Conservation (phyloP, 352 stramenopile genomes). For the Phytopythium boreale region DNA sequence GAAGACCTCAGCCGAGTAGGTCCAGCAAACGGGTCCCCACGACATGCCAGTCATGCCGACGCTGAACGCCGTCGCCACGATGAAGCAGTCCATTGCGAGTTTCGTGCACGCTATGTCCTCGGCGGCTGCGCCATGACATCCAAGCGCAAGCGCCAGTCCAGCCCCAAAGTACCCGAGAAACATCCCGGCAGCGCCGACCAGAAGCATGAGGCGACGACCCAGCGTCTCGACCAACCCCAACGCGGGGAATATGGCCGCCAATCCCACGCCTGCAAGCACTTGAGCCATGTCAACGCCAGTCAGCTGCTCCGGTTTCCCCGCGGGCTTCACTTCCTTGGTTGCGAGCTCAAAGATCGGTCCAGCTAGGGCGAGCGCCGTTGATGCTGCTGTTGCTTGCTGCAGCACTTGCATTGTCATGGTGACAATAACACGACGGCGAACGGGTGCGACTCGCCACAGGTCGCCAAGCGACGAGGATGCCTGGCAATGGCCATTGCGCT, state of each 20-base stretch:
- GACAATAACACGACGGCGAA: constrained; percentile 28
- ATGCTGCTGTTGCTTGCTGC: constrained; percentile 41
- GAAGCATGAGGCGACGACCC: constrained; percentile 31
- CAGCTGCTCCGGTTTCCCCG: not conserved
- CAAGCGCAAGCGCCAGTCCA: constrained; percentile 31
- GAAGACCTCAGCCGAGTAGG: constrained; percentile 62
- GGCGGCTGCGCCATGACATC: constrained; percentile 24
- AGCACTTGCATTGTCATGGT: constrained; percentile 34
- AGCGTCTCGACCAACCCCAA: constrained; percentile 39
- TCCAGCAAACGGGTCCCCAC: constrained; percentile 56
- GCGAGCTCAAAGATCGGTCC: constrained; percentile 36
- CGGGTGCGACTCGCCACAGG: constrained; percentile 15
- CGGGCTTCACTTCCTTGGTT: not conserved
- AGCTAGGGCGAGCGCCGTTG: constrained; percentile 37
- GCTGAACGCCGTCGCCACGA: constrained; percentile 33
- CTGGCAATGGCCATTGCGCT: constrained; percentile 14
- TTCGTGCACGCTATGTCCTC: constrained; percentile 17
- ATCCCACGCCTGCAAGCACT: constrained; percentile 34
- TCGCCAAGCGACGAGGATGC: constrained; percentile 21
- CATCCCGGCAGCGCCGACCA: constrained; percentile 43
- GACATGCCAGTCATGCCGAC: constrained; percentile 56
- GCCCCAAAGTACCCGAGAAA: constrained; percentile 33
- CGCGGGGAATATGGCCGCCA: constrained; percentile 33
- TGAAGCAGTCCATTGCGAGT: constrained; percentile 28
- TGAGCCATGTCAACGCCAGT: constrained; percentile 17